Base-by-base conservation (phyloP, 495 filamentous ascomycete genomes). In the Lasiosphaeria ovina region DNA sequence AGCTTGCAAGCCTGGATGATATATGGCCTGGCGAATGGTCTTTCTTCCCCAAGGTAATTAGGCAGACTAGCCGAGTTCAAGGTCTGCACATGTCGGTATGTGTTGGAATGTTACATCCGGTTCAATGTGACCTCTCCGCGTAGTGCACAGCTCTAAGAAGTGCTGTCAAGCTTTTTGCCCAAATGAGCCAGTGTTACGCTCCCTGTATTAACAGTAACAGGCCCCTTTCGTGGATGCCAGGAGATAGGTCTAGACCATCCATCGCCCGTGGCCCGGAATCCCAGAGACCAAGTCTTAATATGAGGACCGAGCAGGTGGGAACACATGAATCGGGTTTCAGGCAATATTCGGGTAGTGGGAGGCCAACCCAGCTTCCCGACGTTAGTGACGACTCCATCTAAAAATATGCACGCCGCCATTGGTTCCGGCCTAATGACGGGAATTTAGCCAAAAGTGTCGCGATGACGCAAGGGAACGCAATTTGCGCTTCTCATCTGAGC, bases 391-490 rank as follows among this genome's bases (percentile, higher is more conserved):
- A 40, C 36, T 40, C 34, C n/a, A 24, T 40, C 58, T 51, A n/a
- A 54, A 59, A 54, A 54, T 59, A 60, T 47, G 11, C 32, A 38
- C 11, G 5, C 14, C 7, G 36, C 34, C 35, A 53, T 60, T 53
- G 58, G 51, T 32, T 47, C 6, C 6, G 17, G 24, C 32, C 4
- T 5, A 38, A 47, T 6, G 54, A 44, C 10, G 2, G 17, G 59
- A 51, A 10, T 62, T 62, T 58, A 62, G 60, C 38, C 60, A 62
- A 47, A 58, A 57, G 40, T 53, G 9, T 24, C 35, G 35, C 49
- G 16, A 59, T 59, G 50, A 47, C 48, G 40, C 51, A 60, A 60
- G 42, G 11, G 3, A 24, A 10, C 9, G 12, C 17, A 14, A 55
- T 11, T 47, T 50, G 32, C 44, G 24, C 24, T 35, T 32, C 17